Percentiles rank a stretch among this genome's conserved stretches.
phyloP scores from a whole-genome alignment of 2,329 filamentous ascomycete species.

The Pseudopyrenochaeta lycopersici region DNA sequence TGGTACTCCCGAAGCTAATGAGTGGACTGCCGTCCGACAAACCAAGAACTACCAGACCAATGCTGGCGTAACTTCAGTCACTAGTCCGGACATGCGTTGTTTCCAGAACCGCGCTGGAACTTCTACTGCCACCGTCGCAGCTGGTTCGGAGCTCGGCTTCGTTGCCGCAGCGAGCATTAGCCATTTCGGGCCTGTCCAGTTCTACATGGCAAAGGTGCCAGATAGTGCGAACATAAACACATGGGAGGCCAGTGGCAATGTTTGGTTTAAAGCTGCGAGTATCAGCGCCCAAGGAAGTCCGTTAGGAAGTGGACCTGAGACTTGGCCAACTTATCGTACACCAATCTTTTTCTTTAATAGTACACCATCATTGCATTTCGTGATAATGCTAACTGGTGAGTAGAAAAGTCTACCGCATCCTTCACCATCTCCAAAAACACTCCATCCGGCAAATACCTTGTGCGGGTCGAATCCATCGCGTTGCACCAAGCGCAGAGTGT shows the following conservation, averaged over 20 bases:
- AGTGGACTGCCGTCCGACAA: slow-evolving; percentile 59
- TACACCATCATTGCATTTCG: background rate
- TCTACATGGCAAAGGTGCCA: slow-evolving; percentile 63
- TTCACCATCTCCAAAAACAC: slow-evolving; percentile 49
- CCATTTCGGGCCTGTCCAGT: slow-evolving; percentile 64
- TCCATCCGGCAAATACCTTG: slow-evolving; percentile 55
- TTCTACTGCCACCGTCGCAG: slow-evolving; percentile 54
- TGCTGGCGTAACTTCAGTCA: slow-evolving; percentile 60
- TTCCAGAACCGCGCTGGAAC: slow-evolving; percentile 57
- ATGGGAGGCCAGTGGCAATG: slow-evolving; percentile 38
- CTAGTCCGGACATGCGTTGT: slow-evolving; percentile 60
- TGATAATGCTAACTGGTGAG: background rate
- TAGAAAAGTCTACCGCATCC: slow-evolving; percentile 39
- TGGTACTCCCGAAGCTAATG: slow-evolving; percentile 39
- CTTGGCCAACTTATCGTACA: slow-evolving; percentile 41
- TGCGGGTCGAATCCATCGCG: slow-evolving; percentile 57
- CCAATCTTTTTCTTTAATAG: background rate
- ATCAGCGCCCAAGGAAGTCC: slow-evolving; percentile 35
- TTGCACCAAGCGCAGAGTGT: slow-evolving; percentile 49
- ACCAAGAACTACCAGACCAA: slow-evolving; percentile 62
- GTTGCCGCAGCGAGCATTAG: slow-evolving; percentile 55
- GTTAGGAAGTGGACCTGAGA: slow-evolving; percentile 29
- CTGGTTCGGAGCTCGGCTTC: slow-evolving; percentile 57
- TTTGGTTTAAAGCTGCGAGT: slow-evolving; percentile 44
- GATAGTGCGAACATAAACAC: slow-evolving; percentile 32